Base-by-base conservation (phyloP, 164 flowering plant species). In the Annona squamosa region DNA sequence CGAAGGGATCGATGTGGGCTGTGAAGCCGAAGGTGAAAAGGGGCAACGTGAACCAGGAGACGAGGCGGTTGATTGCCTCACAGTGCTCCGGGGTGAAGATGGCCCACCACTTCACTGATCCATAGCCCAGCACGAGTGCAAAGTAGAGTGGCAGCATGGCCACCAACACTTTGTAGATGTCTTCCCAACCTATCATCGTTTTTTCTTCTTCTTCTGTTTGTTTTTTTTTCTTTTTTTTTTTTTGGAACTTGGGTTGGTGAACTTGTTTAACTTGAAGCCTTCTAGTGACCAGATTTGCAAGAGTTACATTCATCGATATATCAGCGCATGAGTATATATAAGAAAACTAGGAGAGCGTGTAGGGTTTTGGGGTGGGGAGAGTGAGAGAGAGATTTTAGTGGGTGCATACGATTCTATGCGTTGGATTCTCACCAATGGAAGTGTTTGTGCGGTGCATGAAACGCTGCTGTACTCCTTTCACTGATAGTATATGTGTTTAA, bases 21-120 rank as follows among this genome's bases (percentile, higher is more conserved):
- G 86, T 76, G 86, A 91, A 91, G 59, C 88, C 84, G 65, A 91
- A 84, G 63, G 86, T 83, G 85, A 89, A 90, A 69, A 90, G 81
- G 13, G 97, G 94, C 37, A 90, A 81, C 5, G 90, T 91, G 82
- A 91, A 90, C 73, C 71, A 89, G 70, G 90, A 86, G 4, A 85
- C 91, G 2, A 91, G 75, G 2, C 82, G 83, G 80, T 87, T 89
- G 9, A 91, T 79, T 9, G 88, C 90, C 0, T 77, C 82, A 47
- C 91, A 84, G 68, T 91, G 91, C 0, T 89, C 94, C 0, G 77
- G 77, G 1, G 82, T 86, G 78, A 91, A 90, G n/a, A 89, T 73
- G 66, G 73, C 74, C 89, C 90, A 87, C 90, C 90, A 89, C 42
- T 67, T 83, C 46, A 89, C 87, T 0, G 88, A 86, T 17, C 83